Evolutionary conservation across 179 eudicot genomes (phyloP), one percentile per base, ranked within the genome.

Genomic region (Sideroxylon spinosum): DNA sequence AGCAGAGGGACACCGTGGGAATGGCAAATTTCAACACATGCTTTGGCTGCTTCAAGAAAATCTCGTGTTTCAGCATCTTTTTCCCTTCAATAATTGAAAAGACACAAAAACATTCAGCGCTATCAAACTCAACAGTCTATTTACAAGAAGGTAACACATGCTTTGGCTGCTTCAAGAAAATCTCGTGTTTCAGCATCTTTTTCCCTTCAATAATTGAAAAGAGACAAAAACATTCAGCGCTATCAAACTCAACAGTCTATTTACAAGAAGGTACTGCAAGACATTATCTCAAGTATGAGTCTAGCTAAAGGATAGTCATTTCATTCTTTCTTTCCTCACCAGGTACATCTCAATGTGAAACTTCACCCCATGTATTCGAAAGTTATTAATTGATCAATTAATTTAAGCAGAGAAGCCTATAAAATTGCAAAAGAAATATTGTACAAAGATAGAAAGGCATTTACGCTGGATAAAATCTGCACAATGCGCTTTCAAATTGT

Each of bases 31-130:
- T 79, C 72, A 28, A 91, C 79, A 62, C 97, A 93, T 67, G 85
- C 89, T 82, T 83, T 86, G 65, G 97, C 97, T 82, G 92, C 85
- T 89, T 90, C 90, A 7, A 95, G 85, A 73, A 95, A 95, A 66
- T 90, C 91, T 56, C 83, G 52, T 19, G 97, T 93, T 60, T 89
- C 97, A 20, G 83, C 53, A 56, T 88, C 89, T 88, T 95, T 95
- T 82, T 95, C 98, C 87, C 98, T 95, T 81, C 28, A 53, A 77
- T 71, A 25, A 28, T 19, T 28, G n/a, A 37, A 73, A 56, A 26
- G 37, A 75, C 61, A 70, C 8, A 22, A 56, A 44, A 32, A 26
- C 3, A 29, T 28, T 76, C 7, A 65, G 50, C 16, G 29, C 22
- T 10, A 65, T 3, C 3, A 44, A 16, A 62, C 17, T n/a, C n/a